Base-by-base conservation (phyloP, 1,284 basidiomycete species). In the Tylopilus sp. region DNA sequence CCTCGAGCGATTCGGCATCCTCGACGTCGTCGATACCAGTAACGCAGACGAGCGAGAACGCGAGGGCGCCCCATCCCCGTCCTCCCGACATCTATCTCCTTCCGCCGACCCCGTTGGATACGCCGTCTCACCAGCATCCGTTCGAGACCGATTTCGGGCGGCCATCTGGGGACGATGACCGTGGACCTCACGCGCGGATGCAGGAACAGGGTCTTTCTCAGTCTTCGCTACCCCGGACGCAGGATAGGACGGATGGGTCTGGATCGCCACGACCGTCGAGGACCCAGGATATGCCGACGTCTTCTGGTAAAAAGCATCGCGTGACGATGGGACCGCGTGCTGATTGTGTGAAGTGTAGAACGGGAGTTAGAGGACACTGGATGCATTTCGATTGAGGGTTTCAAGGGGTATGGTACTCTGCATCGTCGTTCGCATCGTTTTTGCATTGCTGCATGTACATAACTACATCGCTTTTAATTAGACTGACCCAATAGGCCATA, bases 261-360 rank as follows among this genome's bases (percentile, higher is more conserved):
- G 53, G 57, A 15, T 66, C 54, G 1, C 47, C 53, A 4, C 44
- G 57, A 36, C 57, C 60, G 28, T 45, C 52, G 26, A 57, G 45
- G 49, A 15, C 25, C 5, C 26, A 39, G 1, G 52, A 63, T n/a
- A 44, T 54, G 30, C 57, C 62, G 9, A 60, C 63, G 46, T 59
- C 63, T 8, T 63, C 64, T 26, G 56, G 52, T 55, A 66, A 66
- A 41, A 78, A 70, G 55, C 72, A 71, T 45, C 74, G 77, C 6
- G 77, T 88, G 55, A 81, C 78, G 49, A 87, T 89, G 82, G 86
- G 86, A 11, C 86, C 85, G 1, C 74, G 85, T 7, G 72, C 77
- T 4, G 85, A 85, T 59, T 89, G 86, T 59, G 72, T 84, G 44
- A 84, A 85, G 55, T 89, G 86, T 66, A 71, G 77, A 48, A 62